Evolutionary conservation across 495 filamentous ascomycete species (phyloP).

Genomic region (Bacidia gigantensis): DNA sequence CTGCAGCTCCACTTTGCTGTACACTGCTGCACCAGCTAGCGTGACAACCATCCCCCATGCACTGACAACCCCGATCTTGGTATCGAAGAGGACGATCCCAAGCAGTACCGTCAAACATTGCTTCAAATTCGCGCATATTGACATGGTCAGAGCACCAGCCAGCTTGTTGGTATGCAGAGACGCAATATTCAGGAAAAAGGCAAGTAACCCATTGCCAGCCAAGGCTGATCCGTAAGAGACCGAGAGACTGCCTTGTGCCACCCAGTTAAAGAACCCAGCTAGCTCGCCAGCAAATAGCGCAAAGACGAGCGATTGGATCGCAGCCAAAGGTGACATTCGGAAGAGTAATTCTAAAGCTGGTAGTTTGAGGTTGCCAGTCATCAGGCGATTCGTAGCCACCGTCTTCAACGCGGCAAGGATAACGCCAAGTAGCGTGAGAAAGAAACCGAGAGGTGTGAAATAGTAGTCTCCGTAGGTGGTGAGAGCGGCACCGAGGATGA

Average conservation of each 20-base stretch:
- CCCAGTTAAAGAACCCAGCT: slow-evolving; percentile 3
- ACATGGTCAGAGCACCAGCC: slow-evolving; percentile 42
- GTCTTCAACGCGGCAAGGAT: slow-evolving; percentile 43
- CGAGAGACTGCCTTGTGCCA: slow-evolving; percentile 8
- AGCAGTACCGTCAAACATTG: slow-evolving; percentile 43
- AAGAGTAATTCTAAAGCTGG: slow-evolving; percentile 39
- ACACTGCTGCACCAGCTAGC: slow-evolving; percentile 8
- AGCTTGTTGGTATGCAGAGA: slow-evolving; percentile 44
- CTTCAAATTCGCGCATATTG: slow-evolving; percentile 44
- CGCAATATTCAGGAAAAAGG: slow-evolving; percentile 39
- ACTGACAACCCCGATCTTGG: slow-evolving; percentile 33
- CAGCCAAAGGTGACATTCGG: slow-evolving; percentile 42
- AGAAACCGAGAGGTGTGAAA: slow-evolving; percentile 37
- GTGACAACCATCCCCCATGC: slow-evolving; percentile 12
- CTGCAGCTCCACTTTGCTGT: slow-evolving; percentile 14
- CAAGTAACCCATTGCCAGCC: slow-evolving; percentile 35
- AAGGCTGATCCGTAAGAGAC: slow-evolving; percentile 19
- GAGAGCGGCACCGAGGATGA: slow-evolving; percentile 41
- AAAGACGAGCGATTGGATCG: slow-evolving; percentile 35
- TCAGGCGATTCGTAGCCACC: slow-evolving; percentile 41
- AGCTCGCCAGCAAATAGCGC: slow-evolving; percentile 35
- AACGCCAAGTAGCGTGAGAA: slow-evolving; percentile 39
- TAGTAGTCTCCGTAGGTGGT: slow-evolving; percentile 46
- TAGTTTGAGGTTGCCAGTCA: slow-evolving; percentile 37
- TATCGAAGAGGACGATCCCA: slow-evolving; percentile 37